phyloP scores from a whole-genome alignment of 441 rosid genomes.

The Mallotus japonicus region DNA sequence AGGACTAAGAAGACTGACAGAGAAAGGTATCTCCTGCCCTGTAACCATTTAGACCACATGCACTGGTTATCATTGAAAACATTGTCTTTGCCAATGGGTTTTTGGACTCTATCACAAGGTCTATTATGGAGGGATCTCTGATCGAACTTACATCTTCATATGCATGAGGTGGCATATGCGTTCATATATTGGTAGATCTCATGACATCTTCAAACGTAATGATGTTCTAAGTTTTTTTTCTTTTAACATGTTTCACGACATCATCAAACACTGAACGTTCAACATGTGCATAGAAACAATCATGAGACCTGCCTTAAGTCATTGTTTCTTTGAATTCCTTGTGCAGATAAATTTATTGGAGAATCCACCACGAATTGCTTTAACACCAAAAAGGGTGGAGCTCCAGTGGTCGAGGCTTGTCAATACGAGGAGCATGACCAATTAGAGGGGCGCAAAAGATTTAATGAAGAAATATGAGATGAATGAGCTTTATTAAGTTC shows the following conservation, averaged over 20 bases:
- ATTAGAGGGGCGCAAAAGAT: not conserved
- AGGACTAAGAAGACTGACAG: constrained; percentile 36
- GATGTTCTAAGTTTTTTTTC: not conserved
- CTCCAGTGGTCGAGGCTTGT: not conserved
- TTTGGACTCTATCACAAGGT: not conserved
- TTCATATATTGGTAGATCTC: not conserved
- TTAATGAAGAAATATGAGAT: not conserved
- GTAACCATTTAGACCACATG: not conserved
- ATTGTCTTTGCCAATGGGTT: not conserved
- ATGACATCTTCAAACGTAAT: not conserved
- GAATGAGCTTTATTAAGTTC: not conserved
- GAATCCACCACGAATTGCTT: not conserved
- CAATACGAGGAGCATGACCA: not conserved
- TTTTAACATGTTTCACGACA: no score
- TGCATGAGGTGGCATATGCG: not conserved
- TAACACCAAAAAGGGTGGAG: not conserved
- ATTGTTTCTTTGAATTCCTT: not conserved
- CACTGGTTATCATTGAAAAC: not conserved
- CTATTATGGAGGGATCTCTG: not conserved
- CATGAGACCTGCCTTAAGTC: no score
- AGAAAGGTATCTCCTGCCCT: constrained; percentile 24
- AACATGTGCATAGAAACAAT: not conserved
- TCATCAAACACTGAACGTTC: not conserved
- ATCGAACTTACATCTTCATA: not conserved
- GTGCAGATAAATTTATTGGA: constrained; percentile 6